Evolutionary conservation across 805 yeast species (phyloP), one percentile per base, ranked within the genome.

Genomic region (Wickerhamiella sorbophila): DNA sequence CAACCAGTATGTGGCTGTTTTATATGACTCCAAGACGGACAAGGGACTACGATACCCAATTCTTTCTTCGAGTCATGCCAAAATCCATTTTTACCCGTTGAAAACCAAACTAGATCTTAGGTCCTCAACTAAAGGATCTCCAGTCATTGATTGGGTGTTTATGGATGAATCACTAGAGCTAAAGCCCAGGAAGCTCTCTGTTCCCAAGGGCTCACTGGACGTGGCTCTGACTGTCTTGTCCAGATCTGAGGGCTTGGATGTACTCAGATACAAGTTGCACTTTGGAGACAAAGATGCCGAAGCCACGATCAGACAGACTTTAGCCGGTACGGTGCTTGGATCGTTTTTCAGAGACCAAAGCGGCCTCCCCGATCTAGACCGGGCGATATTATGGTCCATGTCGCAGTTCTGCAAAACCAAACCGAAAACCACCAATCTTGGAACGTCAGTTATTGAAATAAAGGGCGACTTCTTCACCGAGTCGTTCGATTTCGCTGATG

Each of bases 401-500:
- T 4, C 9, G n/a, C 4, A 17, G 4, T 18, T 15, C 36, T 31
- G 29, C 29, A 6, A 27, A 38, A 10, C 24, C 10, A 4, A 17
- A 26, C 9, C 21, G 14, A 14, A 21, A 8, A 19, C 20, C 10
- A 31, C 17, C 15, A 22, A 12, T 9, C 18, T 31, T 5, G 12
- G 21, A 12, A 12, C 33, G 2, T 19, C 16, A 8, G 20, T 16
- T 5, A 37, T 51, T 19, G 24, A 39, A 12, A 40, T 52, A 8
- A 18, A 37, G 3, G 54, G 53, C 4, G 48, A 44, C 4, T 47
- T 44, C 20, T 43, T 50, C 35, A 43, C 42, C 4, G 54, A 51
- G 32, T 22, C 33, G 18, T 52, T 54, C 37, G 51, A 53, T 35
- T 51, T 54, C 31, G 15, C 33, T 4, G 31, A 20, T 8, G 38